These are phyloP conservation scores for Ophiocordyceps camponoti-rufipedis DNA, from an alignment of 2,329 filamentous ascomycete genomes.

Conservation along the genomic window DNA sequence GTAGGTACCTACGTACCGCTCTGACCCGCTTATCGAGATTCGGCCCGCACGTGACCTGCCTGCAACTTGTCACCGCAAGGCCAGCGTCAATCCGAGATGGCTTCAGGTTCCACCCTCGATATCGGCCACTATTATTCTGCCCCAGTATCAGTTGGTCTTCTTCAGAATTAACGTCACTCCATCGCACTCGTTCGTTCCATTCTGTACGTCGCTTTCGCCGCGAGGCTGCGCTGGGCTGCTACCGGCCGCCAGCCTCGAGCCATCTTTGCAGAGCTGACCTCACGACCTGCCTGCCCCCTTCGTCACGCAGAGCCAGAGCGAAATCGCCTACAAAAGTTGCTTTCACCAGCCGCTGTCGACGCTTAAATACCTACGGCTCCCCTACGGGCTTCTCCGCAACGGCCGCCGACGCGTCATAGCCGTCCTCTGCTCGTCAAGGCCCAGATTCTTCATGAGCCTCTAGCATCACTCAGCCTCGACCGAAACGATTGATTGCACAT, in stretches of 20 bases:
- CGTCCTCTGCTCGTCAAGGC: background rate
- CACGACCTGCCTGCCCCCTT: slow-evolving; percentile 2
- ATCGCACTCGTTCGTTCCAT: slow-evolving; percentile 14
- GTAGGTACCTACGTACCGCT: background rate
- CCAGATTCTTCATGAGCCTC: slow-evolving; percentile 1
- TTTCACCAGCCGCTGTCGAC: background rate
- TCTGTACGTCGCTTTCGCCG: slow-evolving; percentile 9
- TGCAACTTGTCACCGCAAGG: slow-evolving; percentile 7
- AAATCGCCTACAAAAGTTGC: background rate
- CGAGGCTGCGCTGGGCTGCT: background rate
- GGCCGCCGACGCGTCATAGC: background rate
- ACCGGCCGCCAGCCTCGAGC: background rate
- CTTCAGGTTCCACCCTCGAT: slow-evolving; percentile 9
- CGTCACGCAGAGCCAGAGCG: slow-evolving; percentile 5
- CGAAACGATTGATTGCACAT: slow-evolving; percentile 5
- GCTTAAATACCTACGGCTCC: background rate
- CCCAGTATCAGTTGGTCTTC: slow-evolving; percentile 20
- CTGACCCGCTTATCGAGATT: background rate
- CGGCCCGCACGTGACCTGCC: background rate
- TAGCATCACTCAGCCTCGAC: slow-evolving; percentile 1
- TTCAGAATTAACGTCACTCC: slow-evolving; percentile 14
- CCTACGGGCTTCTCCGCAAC: background rate
- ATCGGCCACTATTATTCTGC: slow-evolving; percentile 19
- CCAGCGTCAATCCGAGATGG: slow-evolving; percentile 4
- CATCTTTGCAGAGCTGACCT: slow-evolving; percentile 1